Conservation (phyloP, 768 basidiomycete genomes). For the Pleurotus giganteus region DNA sequence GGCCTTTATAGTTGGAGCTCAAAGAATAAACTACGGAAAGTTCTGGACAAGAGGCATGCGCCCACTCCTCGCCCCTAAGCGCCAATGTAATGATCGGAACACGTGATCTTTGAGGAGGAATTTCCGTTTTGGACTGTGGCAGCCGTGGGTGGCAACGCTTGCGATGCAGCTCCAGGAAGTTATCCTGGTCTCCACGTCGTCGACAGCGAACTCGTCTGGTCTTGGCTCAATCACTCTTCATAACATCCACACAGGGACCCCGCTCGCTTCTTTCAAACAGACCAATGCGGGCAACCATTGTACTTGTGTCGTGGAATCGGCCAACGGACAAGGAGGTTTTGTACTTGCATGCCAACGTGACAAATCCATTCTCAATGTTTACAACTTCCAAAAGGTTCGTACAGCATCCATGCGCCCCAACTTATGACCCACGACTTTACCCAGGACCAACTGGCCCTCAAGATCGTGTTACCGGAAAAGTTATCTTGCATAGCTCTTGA, state of each 20-base stretch:
- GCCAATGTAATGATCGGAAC: not conserved
- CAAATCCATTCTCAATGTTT: slow-evolving; percentile 86
- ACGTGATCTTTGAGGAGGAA: not conserved
- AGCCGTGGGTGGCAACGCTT: no score
- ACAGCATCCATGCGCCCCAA: not conserved
- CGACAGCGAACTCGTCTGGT: slow-evolving; percentile 43
- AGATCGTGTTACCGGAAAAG: slow-evolving; percentile 89
- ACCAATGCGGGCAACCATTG: slow-evolving; percentile 64
- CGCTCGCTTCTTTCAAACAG: slow-evolving; percentile 88
- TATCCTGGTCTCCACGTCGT: slow-evolving; percentile 60
- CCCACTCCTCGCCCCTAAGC: not conserved
- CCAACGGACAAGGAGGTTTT: slow-evolving; percentile 75
- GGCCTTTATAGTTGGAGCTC: slow-evolving; percentile 13
- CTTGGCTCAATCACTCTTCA: slow-evolving; percentile 72
- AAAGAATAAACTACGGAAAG: slow-evolving; percentile 1
- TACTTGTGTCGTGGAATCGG: slow-evolving; percentile 66
- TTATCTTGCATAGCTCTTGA: slow-evolving; percentile 79
- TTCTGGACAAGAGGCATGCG: slow-evolving; percentile 1
- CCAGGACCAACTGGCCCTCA: slow-evolving; percentile 87
- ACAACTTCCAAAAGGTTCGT: slow-evolving; percentile 88
- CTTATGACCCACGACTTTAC: not conserved
- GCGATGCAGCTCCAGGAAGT: slow-evolving; percentile 68
- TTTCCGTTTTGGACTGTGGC: not conserved
- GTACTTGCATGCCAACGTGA: slow-evolving; percentile 84
- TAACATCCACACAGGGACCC: slow-evolving; percentile 75